Conservation (phyloP, 768 basidiomycete genomes). For the Kwoniella heveanensis region DNA sequence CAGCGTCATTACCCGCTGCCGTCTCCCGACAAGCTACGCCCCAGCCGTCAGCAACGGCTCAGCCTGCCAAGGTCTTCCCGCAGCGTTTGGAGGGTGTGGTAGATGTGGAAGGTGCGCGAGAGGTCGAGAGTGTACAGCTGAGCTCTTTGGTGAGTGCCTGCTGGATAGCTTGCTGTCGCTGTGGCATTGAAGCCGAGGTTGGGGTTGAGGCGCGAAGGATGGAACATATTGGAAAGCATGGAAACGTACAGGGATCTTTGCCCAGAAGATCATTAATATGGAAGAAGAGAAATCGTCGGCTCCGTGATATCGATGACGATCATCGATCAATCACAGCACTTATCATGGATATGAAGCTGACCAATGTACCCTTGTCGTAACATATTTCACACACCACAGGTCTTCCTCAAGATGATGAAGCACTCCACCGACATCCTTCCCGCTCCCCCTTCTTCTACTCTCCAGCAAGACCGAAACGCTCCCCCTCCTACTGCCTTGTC, state of each 20-base stretch:
- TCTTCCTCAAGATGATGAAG: constrained; percentile 89
- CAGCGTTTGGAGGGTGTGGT: constrained; percentile 89
- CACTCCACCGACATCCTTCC: constrained; percentile 75
- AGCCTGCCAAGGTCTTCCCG: constrained; percentile 72
- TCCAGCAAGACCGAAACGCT: constrained; percentile 45
- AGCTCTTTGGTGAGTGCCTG: constrained; percentile 84
- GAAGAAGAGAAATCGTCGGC: no score
- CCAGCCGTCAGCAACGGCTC: constrained; percentile 60
- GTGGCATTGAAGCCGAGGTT: no score
- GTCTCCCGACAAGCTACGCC: constrained; percentile 60
- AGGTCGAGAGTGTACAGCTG: constrained; percentile 74
- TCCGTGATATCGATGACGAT: no score
- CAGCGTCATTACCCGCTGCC: constrained; percentile 64
- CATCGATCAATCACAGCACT: no score
- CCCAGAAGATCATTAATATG: no score
- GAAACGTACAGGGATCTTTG: no score
- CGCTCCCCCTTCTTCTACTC: constrained; percentile 53
- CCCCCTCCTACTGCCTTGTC: constrained; percentile 44
- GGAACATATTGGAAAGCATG: not conserved
- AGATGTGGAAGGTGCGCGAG: constrained; percentile 88
- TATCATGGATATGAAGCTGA: no score
- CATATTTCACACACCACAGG: no score
- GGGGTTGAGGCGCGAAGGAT: no score
- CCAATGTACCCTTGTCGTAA: no score
- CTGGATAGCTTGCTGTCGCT: no score